Evolutionary conservation across 1,139 yeast genomes (phyloP).

Genomic region (Pichia sp.): DNA sequence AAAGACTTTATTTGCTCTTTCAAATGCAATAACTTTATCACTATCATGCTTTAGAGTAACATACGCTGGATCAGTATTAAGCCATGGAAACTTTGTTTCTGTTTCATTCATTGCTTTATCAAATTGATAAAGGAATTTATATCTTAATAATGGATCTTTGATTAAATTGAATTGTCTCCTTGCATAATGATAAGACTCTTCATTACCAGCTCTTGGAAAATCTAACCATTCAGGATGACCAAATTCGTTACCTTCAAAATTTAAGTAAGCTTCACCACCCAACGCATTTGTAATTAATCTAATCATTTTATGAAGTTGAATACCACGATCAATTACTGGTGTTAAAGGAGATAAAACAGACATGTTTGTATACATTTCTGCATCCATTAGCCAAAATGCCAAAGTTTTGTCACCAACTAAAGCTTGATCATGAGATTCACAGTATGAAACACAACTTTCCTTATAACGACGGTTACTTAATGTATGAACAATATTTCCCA

Average conservation of each 20-base stretch:
- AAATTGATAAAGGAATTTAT: conserved; percentile 68
- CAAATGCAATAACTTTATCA: conserved; percentile 85
- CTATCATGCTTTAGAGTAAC: conserved; percentile 81
- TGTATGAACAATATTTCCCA: conserved; percentile 72
- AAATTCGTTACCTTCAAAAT: conserved; percentile 96
- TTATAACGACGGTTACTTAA: conserved; percentile 83
- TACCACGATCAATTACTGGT: conserved; percentile 77
- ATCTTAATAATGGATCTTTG: conserved; percentile 72
- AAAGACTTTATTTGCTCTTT: conserved; percentile 78
- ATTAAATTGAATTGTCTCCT: conserved; percentile 88
- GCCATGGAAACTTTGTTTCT: conserved; percentile 65
- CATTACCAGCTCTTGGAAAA: conserved; percentile 87
- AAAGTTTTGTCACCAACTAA: conserved; percentile 93
- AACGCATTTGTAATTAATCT: conserved; percentile 77
- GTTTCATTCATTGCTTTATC: conserved; percentile 78
- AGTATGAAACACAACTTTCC: conserved; percentile 86
- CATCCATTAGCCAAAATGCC: conserved; percentile 98
- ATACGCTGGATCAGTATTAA: conserved; percentile 66
- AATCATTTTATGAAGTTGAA: conserved; percentile 85
- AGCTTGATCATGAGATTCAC: conserved; percentile 97
- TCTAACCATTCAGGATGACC: conserved; percentile 99
- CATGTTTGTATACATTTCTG: conserved; percentile 97
- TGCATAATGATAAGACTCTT: conserved; percentile 86
- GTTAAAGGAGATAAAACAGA: conserved; percentile 66
- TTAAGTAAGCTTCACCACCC: conserved; percentile 94